These are phyloP conservation scores for Raffaelea arxii DNA, from an alignment of 2,329 filamentous ascomycete genomes.

Conservation along the genomic window DNA sequence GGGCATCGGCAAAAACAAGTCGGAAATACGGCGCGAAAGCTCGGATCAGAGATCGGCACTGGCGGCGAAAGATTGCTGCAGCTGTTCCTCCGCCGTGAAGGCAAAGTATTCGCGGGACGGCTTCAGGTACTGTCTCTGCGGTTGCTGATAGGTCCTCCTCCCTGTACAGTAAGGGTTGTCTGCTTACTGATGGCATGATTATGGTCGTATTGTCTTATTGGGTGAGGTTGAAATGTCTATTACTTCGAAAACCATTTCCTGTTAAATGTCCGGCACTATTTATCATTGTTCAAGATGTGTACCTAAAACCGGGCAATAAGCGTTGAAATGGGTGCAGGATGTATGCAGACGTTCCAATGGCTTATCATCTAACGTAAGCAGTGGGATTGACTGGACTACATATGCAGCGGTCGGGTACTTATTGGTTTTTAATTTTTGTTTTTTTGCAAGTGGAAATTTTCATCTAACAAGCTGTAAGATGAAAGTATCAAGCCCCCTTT, in stretches of 20 bases:
- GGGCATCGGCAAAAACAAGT: slow-evolving; percentile 63
- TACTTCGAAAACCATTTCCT: not conserved
- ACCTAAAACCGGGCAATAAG: not conserved
- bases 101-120: slow-evolving; percentile 61
- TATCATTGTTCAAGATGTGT: not conserved
- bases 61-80: slow-evolving; percentile 56
- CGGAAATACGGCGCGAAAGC: slow-evolving; percentile 49
- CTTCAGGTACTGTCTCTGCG: not conserved
- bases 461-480: not conserved
- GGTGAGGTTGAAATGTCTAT: not conserved
- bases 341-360: not conserved
- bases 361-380: not conserved
- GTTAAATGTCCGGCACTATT: not conserved
- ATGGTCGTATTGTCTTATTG: not conserved
- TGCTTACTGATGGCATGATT: not conserved
- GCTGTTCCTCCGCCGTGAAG: slow-evolving; percentile 74
- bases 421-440: not conserved
- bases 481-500: not conserved
- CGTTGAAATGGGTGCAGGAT: not conserved
- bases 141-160: not conserved
- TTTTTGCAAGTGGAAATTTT: not conserved
- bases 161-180: not conserved
- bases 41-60: slow-evolving; percentile 47
- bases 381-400: not conserved
- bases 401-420: not conserved